These are phyloP conservation scores for Colletotrichum orchidophilum DNA, from an alignment of 2,329 filamentous ascomycete species.

Conservation along the genomic window DNA sequence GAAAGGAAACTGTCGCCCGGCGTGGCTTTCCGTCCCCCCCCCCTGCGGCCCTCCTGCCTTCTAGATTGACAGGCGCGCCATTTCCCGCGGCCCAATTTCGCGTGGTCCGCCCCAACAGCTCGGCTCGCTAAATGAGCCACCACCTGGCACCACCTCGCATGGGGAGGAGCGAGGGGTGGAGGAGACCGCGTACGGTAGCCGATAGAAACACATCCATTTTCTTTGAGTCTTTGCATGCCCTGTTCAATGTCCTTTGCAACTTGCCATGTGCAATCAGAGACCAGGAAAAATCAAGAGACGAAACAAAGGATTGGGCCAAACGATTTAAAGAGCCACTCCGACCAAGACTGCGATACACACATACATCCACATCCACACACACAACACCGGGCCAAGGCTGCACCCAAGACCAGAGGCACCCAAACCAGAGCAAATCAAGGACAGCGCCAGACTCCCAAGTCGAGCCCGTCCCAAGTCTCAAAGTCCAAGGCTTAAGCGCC, in stretches of 20 bases:
- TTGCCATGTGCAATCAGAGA: neutral
- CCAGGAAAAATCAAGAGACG: neutral
- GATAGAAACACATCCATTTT: neutral
- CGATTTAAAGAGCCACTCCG: neutral
- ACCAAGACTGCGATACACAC: neutral
- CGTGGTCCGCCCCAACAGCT: slow-evolving; percentile 4
- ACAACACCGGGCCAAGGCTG: neutral
- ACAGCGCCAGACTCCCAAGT: no score
- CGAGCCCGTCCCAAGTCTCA: no score
- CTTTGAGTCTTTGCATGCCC: no score
- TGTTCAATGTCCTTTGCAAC: neutral
- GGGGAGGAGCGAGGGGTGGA: neutral
- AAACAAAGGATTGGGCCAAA: neutral
- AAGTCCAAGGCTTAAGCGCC: neutral
- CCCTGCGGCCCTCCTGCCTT: neutral
- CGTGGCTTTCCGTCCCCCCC: neutral
- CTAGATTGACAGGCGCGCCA: slow-evolving; percentile 23
- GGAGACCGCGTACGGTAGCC: neutral
- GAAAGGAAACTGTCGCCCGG: neutral
- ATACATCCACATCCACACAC: neutral
- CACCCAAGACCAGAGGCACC: neutral
- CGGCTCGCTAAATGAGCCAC: slow-evolving; percentile 21
- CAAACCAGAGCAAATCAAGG: no score
- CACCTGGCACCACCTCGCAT: neutral
- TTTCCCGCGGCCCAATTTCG: slow-evolving; percentile 21